Base-by-base conservation (phyloP, 1,284 basidiomycete genomes). In the Tranzscheliella williamsii region DNA sequence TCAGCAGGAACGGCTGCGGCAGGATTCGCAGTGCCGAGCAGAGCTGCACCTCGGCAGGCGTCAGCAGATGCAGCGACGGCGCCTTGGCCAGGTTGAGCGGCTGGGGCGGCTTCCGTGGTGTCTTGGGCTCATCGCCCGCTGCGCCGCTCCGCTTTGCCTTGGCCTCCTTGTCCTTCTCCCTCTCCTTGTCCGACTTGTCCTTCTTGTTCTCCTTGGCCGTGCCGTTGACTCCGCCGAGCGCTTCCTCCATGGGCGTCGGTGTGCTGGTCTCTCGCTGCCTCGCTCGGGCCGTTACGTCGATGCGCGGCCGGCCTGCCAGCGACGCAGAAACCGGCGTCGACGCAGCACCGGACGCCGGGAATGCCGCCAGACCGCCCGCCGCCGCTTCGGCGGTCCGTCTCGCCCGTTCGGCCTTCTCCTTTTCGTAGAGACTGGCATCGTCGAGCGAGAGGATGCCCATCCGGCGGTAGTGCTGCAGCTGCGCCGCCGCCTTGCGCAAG, bases 391-490 rank as follows among this genome's bases (percentile, higher is more conserved):
- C 50, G 38, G 69, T 68, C 24, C 52, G 54, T 31, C 67, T 64
- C 9, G 60, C 63, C 31, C 75, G 61, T 41, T 76, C 75, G 4
- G 65, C 68, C 44, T 61, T 61, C n/a, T 77, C 75, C 1, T 44
- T 39, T 24, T 77, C 75, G 51, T 73, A 77, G 2, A 47, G 32
- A 21, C 63, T 66, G 5, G 70, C 73, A 33, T 77, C 73, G 27
- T 68, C 60, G 15, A 77, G 38, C 15, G 70, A 68, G 15, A 70
- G 55, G 44, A 77, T 68, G 18, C 75, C 75, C 51, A 69, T 67
- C 34, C 50, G 49, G 18, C 75, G 66, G 41, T 74, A 77, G 27
- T 66, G 56, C 51, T 77, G 75, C 50, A 77, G 42, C 42, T 76
- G 73, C 4, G 63, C 52, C 2, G 70, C 71, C 13, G 64, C 56